Evolutionary conservation across 345 rosid genomes (phyloP).

Genomic region (Salix exigua): DNA sequence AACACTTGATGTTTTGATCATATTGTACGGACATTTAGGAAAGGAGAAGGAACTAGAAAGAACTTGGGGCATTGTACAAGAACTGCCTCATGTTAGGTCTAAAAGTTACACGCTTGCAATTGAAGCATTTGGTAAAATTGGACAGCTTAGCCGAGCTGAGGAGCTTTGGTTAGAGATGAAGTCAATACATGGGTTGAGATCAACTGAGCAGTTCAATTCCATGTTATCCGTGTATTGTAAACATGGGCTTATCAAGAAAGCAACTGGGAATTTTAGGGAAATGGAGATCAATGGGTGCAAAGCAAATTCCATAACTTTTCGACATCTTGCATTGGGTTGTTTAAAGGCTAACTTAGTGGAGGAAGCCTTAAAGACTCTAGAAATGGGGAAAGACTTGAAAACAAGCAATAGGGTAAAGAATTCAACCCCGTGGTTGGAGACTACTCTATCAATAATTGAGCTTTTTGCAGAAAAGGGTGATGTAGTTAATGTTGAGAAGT

Average conservation of each 20-base stretch:
- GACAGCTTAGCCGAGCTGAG: slow-evolving; percentile 56
- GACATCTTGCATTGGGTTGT: slow-evolving; percentile 89
- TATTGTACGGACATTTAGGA: slow-evolving; percentile 63
- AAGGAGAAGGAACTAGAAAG: slow-evolving; percentile 60
- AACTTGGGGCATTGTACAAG: slow-evolving; percentile 54
- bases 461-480: slow-evolving; percentile 75
- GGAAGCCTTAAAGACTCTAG: slow-evolving; percentile 70
- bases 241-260: slow-evolving; percentile 55
- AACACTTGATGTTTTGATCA: slow-evolving; percentile 71
- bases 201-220: slow-evolving; percentile 75
- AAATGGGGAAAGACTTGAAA: slow-evolving; percentile 40
- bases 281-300: slow-evolving; percentile 49
- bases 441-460: slow-evolving; percentile 65
- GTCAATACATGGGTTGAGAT: slow-evolving; percentile 44
- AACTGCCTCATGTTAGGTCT: slow-evolving; percentile 52
- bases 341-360: slow-evolving; percentile 53
- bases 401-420: slow-evolving; percentile 50
- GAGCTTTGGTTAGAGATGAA: slow-evolving; percentile 83
- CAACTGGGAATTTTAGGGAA: slow-evolving; percentile 58
- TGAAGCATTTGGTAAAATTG: slow-evolving; percentile 72
- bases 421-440: slow-evolving; percentile 89
- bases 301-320: slow-evolving; percentile 74
- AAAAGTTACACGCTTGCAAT: slow-evolving; percentile 66
- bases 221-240: slow-evolving; percentile 68
- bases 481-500: slow-evolving; percentile 59